Evolutionary conservation across 768 basidiomycete genomes (phyloP).

Genomic region (Trametes punicea): DNA sequence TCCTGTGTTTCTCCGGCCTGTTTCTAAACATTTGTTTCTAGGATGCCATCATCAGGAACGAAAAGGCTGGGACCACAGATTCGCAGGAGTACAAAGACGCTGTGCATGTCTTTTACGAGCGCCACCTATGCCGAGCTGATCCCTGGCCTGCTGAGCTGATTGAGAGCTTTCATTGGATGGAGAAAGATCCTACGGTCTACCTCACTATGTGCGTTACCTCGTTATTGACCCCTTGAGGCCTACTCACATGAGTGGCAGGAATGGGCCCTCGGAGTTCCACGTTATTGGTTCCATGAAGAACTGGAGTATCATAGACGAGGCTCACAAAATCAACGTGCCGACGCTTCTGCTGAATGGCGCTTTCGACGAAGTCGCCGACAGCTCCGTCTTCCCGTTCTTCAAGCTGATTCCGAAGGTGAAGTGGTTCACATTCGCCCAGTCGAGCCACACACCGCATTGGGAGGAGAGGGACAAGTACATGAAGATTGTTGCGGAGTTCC

Average conservation of each 20-base stretch:
- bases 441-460: slow-evolving; percentile 42
- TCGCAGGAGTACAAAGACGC: slow-evolving; percentile 44
- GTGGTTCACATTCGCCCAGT: slow-evolving; percentile 44
- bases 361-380: slow-evolving; percentile 41
- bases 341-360: slow-evolving; percentile 38
- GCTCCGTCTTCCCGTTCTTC: slow-evolving; percentile 36
- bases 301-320: slow-evolving; percentile 45
- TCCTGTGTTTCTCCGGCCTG: not conserved
- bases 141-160: slow-evolving; percentile 43
- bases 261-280: slow-evolving; percentile 36
- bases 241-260: slow-evolving; percentile 4
- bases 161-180: slow-evolving; percentile 32
- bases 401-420: slow-evolving; percentile 37
- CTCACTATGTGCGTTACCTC: slow-evolving; percentile 39
- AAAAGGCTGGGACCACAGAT: slow-evolving; percentile 42
- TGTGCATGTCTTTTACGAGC: slow-evolving; percentile 39
- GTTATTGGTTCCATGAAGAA: slow-evolving; percentile 40
- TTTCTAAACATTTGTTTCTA: too few species aligned
- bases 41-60: slow-evolving; percentile 35
- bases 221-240: not conserved
- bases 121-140: slow-evolving; percentile 41
- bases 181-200: slow-evolving; percentile 47
- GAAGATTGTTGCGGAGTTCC: slow-evolving; percentile 34
- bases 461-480: slow-evolving; percentile 44
- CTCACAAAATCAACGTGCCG: slow-evolving; percentile 38